Percentiles rank a stretch among this genome's conserved stretches.
phyloP scores from a whole-genome alignment of 2,329 filamentous ascomycete genomes.

The Iodosphaeria phyllophila region DNA sequence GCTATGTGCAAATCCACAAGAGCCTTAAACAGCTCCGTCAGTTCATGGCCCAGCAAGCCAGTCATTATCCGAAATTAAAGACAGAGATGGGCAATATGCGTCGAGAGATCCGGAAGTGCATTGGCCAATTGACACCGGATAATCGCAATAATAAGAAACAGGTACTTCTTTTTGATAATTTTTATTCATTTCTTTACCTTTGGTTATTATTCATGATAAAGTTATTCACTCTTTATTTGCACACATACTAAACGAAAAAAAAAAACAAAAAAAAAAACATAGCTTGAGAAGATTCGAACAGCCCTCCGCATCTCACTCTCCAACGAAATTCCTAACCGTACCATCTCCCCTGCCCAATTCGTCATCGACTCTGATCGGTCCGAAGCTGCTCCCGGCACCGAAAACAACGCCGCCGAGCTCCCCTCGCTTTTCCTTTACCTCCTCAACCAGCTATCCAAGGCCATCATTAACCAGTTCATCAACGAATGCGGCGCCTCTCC shows the following conservation, averaged over 20 bases:
- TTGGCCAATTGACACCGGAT: slow-evolving; percentile 55
- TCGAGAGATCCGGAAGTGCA: slow-evolving; percentile 48
- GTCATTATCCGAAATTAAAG: slow-evolving; percentile 39
- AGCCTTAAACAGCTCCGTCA: slow-evolving; percentile 40
- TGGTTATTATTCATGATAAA: no score
- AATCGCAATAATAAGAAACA: slow-evolving; percentile 40
- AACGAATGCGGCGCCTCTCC: slow-evolving; percentile 45
- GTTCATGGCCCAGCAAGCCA: slow-evolving; percentile 30
- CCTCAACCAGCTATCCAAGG: slow-evolving; percentile 59
- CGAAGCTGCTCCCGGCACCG: no score
- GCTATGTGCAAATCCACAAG: slow-evolving; percentile 41
- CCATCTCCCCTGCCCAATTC: no score
- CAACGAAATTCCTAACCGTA: no score
- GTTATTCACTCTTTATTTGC: slow-evolving; percentile 2
- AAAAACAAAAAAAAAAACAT: no score
- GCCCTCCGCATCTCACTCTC: no score
- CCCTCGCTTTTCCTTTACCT: slow-evolving; percentile 55
- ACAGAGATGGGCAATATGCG: slow-evolving; percentile 52
- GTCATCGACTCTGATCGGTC: no score
- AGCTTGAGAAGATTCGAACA: slow-evolving; percentile 28
- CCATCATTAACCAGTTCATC: slow-evolving; percentile 50
- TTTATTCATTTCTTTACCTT: no score
- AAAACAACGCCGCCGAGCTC: slow-evolving; percentile 32
- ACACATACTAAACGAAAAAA: neutral
- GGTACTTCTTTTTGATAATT: slow-evolving; percentile 21